Conservation (phyloP, 371 early-diverging fungal species). For the Mortierella sp. region DNA sequence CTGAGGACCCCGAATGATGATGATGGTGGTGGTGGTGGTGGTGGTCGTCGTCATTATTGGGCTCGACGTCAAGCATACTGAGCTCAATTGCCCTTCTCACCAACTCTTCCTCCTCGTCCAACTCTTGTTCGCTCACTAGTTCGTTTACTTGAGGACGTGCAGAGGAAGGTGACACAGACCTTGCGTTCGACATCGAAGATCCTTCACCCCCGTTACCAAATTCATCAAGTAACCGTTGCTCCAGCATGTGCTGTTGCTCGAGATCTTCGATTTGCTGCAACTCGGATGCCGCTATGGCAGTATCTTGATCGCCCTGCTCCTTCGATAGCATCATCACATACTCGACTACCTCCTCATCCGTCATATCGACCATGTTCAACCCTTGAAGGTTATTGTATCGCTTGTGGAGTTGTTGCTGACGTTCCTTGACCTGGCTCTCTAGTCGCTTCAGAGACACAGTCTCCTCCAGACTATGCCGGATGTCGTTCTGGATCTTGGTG, state of each 20-base stretch:
- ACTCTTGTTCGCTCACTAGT: slow-evolving; percentile 28
- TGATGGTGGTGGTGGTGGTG: not conserved
- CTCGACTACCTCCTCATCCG: slow-evolving; percentile 53
- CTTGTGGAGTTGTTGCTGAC: slow-evolving; percentile 43
- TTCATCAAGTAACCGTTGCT: slow-evolving; percentile 1
- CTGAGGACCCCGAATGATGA: not conserved
- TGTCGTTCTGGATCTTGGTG: slow-evolving; percentile 49
- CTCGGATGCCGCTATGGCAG: slow-evolving; percentile 23
- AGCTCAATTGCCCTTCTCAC: slow-evolving; percentile 47
- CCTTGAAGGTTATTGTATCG: slow-evolving; percentile 50
- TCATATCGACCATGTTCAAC: slow-evolving; percentile 55
- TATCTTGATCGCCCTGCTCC: slow-evolving; percentile 33
- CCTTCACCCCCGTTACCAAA: slow-evolving; percentile 25
- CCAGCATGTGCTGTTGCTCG: slow-evolving; percentile 18
- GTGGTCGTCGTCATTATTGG: not conserved
- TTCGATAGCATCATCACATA: slow-evolving; percentile 58
- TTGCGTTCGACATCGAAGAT: slow-evolving; percentile 13
- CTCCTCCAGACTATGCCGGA: slow-evolving; percentile 46
- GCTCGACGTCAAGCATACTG: slow-evolving; percentile 40
- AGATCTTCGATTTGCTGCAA: slow-evolving; percentile 35
- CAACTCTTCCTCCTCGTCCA: slow-evolving; percentile 50
- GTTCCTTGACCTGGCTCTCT: slow-evolving; percentile 36
- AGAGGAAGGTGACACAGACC: not conserved
- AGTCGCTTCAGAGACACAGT: slow-evolving; percentile 36
- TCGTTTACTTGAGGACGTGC: not conserved